These are phyloP conservation scores for Amanita muscaria DNA, from an alignment of 768 basidiomycete species.

Conservation along the genomic window DNA sequence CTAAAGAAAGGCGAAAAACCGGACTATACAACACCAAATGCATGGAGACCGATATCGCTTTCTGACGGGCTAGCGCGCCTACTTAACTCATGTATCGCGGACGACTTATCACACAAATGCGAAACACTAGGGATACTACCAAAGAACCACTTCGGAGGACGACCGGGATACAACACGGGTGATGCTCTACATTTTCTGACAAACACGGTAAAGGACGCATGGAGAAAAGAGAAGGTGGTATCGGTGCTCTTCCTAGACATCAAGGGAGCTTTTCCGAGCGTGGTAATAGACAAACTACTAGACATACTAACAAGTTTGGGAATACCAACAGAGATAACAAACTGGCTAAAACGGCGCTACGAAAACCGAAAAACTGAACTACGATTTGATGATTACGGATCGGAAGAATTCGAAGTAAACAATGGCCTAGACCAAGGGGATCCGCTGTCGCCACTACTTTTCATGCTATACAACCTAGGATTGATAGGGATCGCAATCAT, in stretches of 20 bases:
- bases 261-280: conserved; percentile 10
- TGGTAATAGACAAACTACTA: conserved; percentile 6
- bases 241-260: conserved; percentile 12
- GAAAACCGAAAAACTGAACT: too few species aligned
- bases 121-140: too few species aligned
- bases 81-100: background rate
- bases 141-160: too few species aligned
- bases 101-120: background rate
- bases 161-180: background rate
- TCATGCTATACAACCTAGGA: conserved; percentile 7
- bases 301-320: background rate
- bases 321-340: background rate
- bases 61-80: conserved; percentile 1
- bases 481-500: too few species aligned
- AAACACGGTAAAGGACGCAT: background rate
- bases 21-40: conserved; percentile 3
- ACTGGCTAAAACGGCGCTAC: conserved; percentile 2
- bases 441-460: conserved; percentile 9
- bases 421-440: conserved; percentile 12
- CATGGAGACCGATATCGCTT: conserved; percentile 7
- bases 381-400: conserved; percentile 14
- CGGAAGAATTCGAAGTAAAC: background rate
- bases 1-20: too few species aligned
- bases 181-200: background rate
- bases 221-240: conserved; percentile 6